phyloP scores from a whole-genome alignment of 2,329 filamentous ascomycete genomes.

The Chaetomiaceae sp. region DNA sequence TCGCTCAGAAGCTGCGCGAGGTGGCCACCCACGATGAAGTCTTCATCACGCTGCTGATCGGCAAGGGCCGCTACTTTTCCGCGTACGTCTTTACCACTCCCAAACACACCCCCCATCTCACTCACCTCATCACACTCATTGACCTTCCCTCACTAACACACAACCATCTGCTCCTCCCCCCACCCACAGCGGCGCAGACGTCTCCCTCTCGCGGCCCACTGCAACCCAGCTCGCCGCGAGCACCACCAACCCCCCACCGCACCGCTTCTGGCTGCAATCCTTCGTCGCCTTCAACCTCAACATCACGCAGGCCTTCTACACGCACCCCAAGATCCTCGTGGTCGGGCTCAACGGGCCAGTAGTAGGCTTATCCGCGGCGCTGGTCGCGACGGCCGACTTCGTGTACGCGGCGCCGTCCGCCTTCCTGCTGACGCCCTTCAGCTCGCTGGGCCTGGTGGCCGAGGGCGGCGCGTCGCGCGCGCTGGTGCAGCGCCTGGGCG shows the following conservation, averaged over 20 bases:
- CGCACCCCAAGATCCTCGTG: constrained; percentile 88
- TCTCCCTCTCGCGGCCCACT: constrained; percentile 31
- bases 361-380: constrained; percentile 78
- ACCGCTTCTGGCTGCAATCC: constrained; percentile 54
- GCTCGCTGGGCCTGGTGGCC: constrained; percentile 79
- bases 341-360: constrained; percentile 88
- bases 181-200: constrained; percentile 66
- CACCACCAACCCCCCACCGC: constrained; percentile 19
- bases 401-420: constrained; percentile 77
- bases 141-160: too few relatives aligned
- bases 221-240: background rate
- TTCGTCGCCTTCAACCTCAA: constrained; percentile 87
- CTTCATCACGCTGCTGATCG: constrained; percentile 77
- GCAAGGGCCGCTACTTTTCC: constrained; percentile 78
- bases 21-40: constrained; percentile 74
- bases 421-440: constrained; percentile 88
- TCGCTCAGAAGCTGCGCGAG: constrained; percentile 68
- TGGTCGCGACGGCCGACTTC: constrained; percentile 83
- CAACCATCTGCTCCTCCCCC: background rate
- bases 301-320: constrained; percentile 83
- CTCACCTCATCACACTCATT: background rate
- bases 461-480: constrained; percentile 78
- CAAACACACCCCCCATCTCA: background rate
- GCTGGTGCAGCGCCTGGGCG: constrained; percentile 73
- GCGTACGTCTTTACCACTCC: constrained; percentile 52